Evolutionary conservation across 2,329 filamentous ascomycete species (phyloP).

Genomic region (Sporothrix euskadiensis): DNA sequence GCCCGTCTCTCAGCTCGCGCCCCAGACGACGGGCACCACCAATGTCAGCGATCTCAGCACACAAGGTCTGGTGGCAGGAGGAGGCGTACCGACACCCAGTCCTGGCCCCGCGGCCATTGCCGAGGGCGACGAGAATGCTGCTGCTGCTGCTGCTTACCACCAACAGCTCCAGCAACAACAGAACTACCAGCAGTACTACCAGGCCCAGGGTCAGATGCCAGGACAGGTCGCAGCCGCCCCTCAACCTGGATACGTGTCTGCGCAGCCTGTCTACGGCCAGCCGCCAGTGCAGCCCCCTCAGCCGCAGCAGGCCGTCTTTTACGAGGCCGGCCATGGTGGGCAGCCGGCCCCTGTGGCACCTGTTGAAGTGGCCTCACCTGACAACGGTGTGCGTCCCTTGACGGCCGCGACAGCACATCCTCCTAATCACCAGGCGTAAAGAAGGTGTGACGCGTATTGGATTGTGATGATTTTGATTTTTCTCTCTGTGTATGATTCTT

Average conservation of each 20-base stretch:
- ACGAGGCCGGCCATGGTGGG: neutral
- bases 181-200: conserved; percentile 21
- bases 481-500: neutral
- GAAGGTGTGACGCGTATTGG: neutral
- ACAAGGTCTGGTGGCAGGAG: conserved; percentile 21
- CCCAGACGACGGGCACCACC: conserved; percentile 32
- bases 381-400: neutral
- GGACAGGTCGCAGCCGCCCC: neutral
- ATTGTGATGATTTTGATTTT: neutral
- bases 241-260: neutral
- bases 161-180: conserved; percentile 18
- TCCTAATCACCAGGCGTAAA: neutral
- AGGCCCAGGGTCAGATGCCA: neutral
- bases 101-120: conserved; percentile 30
- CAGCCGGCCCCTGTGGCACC: neutral
- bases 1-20: conserved; percentile 19
- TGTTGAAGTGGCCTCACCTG: neutral
- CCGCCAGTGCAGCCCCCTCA: conserved; percentile 16
- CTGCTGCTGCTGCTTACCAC: neutral
- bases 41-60: conserved; percentile 33
- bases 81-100: neutral
- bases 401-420: neutral
- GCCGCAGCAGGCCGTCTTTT: conserved; percentile 1
- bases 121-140: conserved; percentile 31
- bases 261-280: conserved; percentile 21